A percentile compares a stretch with the other conserved stretches of the same genome.
Conservation (phyloP, 768 basidiomycete genomes). For the Termitomyces eurrhizus region DNA sequence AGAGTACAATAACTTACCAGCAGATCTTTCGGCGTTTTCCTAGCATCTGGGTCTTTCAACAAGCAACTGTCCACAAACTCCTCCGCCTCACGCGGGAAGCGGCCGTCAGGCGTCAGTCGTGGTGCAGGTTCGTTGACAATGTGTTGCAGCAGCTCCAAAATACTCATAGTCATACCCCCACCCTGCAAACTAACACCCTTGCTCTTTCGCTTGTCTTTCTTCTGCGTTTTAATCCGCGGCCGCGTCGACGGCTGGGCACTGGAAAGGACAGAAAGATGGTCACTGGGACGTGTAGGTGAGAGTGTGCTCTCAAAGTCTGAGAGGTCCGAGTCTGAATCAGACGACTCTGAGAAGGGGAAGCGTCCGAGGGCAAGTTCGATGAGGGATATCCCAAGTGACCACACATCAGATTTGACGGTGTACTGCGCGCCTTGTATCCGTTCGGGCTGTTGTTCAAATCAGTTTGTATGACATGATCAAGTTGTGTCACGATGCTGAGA, state of each 20-base stretch:
- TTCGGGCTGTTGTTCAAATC: slow-evolving; percentile 65
- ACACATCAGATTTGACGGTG: slow-evolving; percentile 98
- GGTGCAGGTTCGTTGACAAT: slow-evolving; percentile 99
- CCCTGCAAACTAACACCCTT: slow-evolving; percentile 92
- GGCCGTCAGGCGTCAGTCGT: slow-evolving; percentile 68
- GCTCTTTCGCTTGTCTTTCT: slow-evolving; percentile 84
- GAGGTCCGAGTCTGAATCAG: slow-evolving; percentile 72
- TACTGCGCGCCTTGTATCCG: slow-evolving; percentile 99
- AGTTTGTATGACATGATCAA: not conserved
- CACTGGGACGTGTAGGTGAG: slow-evolving; percentile 61
- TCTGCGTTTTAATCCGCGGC: slow-evolving; percentile 39
- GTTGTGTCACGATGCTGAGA: not conserved
- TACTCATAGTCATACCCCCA: slow-evolving; percentile 96
- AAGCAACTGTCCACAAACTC: slow-evolving; percentile 88
- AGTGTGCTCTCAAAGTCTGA: slow-evolving; percentile 81
- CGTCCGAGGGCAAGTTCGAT: slow-evolving; percentile 96
- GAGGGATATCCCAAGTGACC: slow-evolving; percentile 96
- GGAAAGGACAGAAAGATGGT: slow-evolving; percentile 32
- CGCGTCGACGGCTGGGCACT: slow-evolving; percentile 29
- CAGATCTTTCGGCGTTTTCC: slow-evolving; percentile 87
- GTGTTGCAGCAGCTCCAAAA: slow-evolving; percentile 93
- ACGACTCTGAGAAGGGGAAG: slow-evolving; percentile 91
- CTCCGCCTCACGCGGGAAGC: slow-evolving; percentile 68
- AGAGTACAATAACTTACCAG: slow-evolving; percentile 45
- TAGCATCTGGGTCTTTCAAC: slow-evolving; percentile 80